Percentiles rank a stretch among this genome's conserved stretches.
Conservation (phyloP, 192 early-diverging fungal genomes). For the Jimgerdemannia lactiflua region DNA sequence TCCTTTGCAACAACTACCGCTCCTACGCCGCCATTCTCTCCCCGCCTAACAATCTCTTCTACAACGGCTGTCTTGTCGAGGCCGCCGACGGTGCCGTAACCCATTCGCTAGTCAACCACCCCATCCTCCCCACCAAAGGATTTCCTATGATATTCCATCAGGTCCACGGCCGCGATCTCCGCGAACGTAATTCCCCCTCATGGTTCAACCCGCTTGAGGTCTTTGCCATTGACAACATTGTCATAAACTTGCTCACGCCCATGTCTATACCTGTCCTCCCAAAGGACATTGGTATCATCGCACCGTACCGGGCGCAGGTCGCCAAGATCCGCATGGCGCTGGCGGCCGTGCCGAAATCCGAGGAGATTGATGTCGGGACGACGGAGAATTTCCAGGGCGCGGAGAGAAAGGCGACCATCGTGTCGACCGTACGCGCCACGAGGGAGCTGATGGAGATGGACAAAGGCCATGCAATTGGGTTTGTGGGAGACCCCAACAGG, state of each 20-base stretch:
- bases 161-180: slow-evolving; percentile 41
- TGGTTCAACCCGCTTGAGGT: slow-evolving; percentile 55
- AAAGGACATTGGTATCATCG: slow-evolving; percentile 53
- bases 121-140: slow-evolving; percentile 39
- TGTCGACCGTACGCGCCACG: slow-evolving; percentile 42
- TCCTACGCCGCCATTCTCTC: slow-evolving; percentile 47
- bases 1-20: slow-evolving; percentile 47
- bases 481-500: slow-evolving; percentile 38
- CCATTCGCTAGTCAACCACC: slow-evolving; percentile 29
- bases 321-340: slow-evolving; percentile 37
- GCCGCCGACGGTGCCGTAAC: slow-evolving; percentile 24
- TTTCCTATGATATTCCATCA: slow-evolving; percentile 48
- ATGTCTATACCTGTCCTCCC: slow-evolving; percentile 12
- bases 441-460: slow-evolving; percentile 36
- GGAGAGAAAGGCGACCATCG: slow-evolving; percentile 46
- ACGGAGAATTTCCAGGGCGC: slow-evolving; percentile 55
- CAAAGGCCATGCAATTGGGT: slow-evolving; percentile 34
- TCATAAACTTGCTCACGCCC: slow-evolving; percentile 26
- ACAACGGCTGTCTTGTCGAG: slow-evolving; percentile 40
- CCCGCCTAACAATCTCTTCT: slow-evolving; percentile 48
- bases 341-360: slow-evolving; percentile 22
- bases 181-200: slow-evolving; percentile 29
- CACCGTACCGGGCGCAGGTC: slow-evolving; percentile 55
- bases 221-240: slow-evolving; percentile 29
- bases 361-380: slow-evolving; percentile 37